Conservation (phyloP, 169 alveolate genomes). For the Plasmodium chabaudi region DNA sequence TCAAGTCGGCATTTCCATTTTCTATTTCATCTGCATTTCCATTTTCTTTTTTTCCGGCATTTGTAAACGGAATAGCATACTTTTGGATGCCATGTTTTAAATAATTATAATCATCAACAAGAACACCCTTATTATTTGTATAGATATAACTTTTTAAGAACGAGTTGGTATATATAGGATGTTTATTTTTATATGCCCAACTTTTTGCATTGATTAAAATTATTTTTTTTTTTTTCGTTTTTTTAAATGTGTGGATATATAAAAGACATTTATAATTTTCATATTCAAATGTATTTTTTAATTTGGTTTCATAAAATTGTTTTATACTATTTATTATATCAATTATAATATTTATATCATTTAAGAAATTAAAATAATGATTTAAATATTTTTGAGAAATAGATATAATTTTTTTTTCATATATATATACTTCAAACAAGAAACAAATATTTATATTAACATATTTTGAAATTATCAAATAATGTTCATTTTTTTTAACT, state of each 20-base stretch:
- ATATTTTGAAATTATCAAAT: slow-evolving; percentile 39
- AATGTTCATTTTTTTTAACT: slow-evolving; percentile 12
- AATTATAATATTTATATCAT: slow-evolving; percentile 15
- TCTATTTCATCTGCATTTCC: neutral
- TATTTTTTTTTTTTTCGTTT: slow-evolving; percentile 46
- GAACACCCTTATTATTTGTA: slow-evolving; percentile 2
- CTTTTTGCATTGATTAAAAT: slow-evolving; percentile 55
- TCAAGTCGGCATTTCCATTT: neutral
- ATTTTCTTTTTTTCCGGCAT: neutral
- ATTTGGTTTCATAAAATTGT: slow-evolving; percentile 15
- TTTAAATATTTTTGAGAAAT: slow-evolving; percentile 63
- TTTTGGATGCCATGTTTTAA: slow-evolving; percentile 14
- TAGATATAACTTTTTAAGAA: slow-evolving; percentile 32
- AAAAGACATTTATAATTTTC: slow-evolving; percentile 35
- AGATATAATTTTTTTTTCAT: slow-evolving; percentile 22
- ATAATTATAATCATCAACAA: neutral
- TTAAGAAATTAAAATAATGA: slow-evolving; percentile 30
- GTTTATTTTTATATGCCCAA: slow-evolving; percentile 64
- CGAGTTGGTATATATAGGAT: slow-evolving; percentile 26
- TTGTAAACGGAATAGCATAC: neutral
- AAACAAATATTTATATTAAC: slow-evolving; percentile 59
- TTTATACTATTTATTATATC: slow-evolving; percentile 31
- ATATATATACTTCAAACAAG: slow-evolving; percentile 52
- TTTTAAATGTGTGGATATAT: slow-evolving; percentile 51
- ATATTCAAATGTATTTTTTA: slow-evolving; percentile 16